phyloP scores from a whole-genome alignment of 306 rosid species.

The Ziziphus jujuba region DNA sequence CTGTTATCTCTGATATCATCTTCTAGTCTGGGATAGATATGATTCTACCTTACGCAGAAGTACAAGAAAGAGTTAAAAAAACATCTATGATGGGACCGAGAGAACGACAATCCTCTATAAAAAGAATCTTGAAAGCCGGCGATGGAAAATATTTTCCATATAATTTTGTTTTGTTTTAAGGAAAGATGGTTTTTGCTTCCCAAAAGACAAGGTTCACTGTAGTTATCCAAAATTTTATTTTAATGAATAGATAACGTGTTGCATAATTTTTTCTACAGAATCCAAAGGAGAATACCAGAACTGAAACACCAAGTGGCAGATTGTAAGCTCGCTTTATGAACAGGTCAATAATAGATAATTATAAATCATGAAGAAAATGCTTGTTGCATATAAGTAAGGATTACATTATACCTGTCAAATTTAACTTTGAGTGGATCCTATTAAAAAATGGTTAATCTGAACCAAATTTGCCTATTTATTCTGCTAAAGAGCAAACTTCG shows the following conservation, averaged over 20 bases:
- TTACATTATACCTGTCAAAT: no score
- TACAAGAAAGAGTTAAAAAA: conserved; percentile 16
- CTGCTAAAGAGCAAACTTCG: no score
- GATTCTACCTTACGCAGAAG: conserved; percentile 22
- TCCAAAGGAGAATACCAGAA: not conserved
- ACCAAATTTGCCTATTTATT: no score
- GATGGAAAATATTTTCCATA: conserved; percentile 18
- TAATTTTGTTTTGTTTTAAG: conserved; percentile 6
- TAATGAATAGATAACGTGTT: not conserved
- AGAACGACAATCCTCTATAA: conserved; percentile 17
- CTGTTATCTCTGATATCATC: conserved; percentile 52
- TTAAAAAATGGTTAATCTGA: no score
- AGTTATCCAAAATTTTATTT: conserved; percentile 1
- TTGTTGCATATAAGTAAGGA: no score
- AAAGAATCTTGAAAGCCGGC: conserved; percentile 54
- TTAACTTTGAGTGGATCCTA: no score
- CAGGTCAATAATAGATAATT: no score
- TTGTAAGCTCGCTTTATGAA: no score
- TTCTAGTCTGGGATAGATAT: not conserved
- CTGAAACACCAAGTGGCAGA: not conserved
- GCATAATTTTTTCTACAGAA: not conserved
- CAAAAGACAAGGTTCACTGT: conserved; percentile 26
- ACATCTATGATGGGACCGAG: conserved; percentile 26
- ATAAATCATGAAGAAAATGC: no score
- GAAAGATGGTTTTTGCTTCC: not conserved